Evolutionary conservation across 169 alveolate genomes (phyloP).

Genomic region (Cryptosporidium baileyi): DNA sequence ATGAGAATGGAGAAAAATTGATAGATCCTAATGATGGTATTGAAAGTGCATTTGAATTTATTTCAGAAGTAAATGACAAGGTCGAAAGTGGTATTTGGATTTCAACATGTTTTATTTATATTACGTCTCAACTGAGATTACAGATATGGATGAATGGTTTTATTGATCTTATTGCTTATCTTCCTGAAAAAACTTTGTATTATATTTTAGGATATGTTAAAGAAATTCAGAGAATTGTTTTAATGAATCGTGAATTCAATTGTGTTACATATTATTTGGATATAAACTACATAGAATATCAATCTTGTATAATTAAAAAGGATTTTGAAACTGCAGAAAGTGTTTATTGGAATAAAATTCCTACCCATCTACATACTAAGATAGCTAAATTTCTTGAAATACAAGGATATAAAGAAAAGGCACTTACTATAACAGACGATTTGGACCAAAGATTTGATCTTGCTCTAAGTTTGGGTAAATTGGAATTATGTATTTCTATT

Average conservation of each 20-base stretch:
- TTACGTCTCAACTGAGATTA: conserved; percentile 79
- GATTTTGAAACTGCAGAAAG: conserved; percentile 81
- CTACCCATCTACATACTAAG: conserved; percentile 82
- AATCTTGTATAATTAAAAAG: conserved; percentile 71
- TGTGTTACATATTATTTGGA: conserved; percentile 75
- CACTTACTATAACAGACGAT: conserved; percentile 87
- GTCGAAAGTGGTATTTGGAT: conserved; percentile 84
- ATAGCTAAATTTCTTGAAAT: conserved; percentile 90
- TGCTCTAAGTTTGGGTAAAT: conserved; percentile 85
- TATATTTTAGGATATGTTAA: conserved; percentile 82
- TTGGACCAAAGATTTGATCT: conserved; percentile 91
- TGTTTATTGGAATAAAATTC: conserved; percentile 74
- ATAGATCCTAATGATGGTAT: conserved; percentile 82
- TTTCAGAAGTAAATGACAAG: conserved; percentile 80
- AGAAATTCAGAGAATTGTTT: conserved; percentile 79
- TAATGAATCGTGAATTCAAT: conserved; percentile 77
- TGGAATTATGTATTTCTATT: conserved; percentile 83
- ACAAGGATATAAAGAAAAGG: conserved; percentile 87
- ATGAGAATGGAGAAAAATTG: background rate
- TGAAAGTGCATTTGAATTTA: conserved; percentile 87
- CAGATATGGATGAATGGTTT: conserved; percentile 80
- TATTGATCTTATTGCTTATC: conserved; percentile 81
- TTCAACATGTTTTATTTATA: conserved; percentile 81
- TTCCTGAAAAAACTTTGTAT: conserved; percentile 75
- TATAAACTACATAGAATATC: conserved; percentile 77